A percentile compares a stretch with the other conserved stretches of the same genome.
Conservation (phyloP, 805 yeast genomes). For the Zygosaccharomyces siamensis region DNA sequence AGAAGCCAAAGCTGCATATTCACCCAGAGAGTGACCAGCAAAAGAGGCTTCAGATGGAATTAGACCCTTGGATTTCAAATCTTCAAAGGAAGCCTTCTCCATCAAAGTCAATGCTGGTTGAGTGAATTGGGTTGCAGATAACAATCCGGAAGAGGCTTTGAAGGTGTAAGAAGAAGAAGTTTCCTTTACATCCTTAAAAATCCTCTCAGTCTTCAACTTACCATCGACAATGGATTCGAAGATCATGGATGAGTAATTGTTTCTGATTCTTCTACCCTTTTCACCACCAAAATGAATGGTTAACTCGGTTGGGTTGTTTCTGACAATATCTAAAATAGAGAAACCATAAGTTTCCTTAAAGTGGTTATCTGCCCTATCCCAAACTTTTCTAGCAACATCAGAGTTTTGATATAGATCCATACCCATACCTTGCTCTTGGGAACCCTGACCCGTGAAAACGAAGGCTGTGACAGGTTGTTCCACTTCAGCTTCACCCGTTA, state of each 20-base stretch:
- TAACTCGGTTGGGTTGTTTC: constrained; percentile 90
- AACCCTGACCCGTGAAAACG: constrained; percentile 99
- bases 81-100: constrained; percentile 99
- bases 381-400: constrained; percentile 87
- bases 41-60: constrained; percentile 90
- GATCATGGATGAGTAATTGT: constrained; percentile 94
- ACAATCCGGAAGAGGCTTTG: constrained; percentile 87
- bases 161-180: constrained; percentile 81
- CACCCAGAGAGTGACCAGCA: constrained; percentile 99
- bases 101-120: constrained; percentile 98
- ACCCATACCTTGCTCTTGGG: constrained; percentile 99
- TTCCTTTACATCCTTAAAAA: constrained; percentile 86
- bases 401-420: constrained; percentile 93
- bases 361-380: constrained; percentile 97
- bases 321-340: constrained; percentile 93
- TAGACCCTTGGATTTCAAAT: constrained; percentile 91
- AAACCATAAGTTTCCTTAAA: constrained; percentile 92
- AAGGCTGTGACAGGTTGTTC: constrained; percentile 97
- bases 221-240: constrained; percentile 92
- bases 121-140: constrained; percentile 97
- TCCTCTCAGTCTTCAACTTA: constrained; percentile 80
- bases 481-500: constrained; percentile 95
- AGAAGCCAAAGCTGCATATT: constrained; percentile 95
- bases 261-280: constrained; percentile 90
- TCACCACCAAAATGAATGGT: constrained; percentile 98